Conservation (phyloP, 805 yeast genomes). For the Cephaloascus fragrans region DNA sequence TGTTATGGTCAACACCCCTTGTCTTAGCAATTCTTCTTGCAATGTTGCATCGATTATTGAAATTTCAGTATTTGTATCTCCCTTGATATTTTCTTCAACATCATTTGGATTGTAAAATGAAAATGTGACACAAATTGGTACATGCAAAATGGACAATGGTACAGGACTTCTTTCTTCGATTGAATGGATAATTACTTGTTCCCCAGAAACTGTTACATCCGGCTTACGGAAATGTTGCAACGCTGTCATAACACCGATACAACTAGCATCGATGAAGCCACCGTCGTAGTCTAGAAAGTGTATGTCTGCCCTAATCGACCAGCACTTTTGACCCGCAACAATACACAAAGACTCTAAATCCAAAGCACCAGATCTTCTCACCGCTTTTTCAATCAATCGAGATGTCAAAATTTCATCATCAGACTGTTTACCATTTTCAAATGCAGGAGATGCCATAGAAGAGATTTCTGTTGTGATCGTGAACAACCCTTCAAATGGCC, state of each 20-base stretch:
- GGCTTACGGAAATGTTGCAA: constrained; percentile 77
- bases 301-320: constrained; percentile 86
- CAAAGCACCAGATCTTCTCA: constrained; percentile 81
- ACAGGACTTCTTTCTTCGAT: constrained; percentile 79
- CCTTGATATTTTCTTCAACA: constrained; percentile 61
- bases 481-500: constrained; percentile 91
- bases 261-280: constrained; percentile 81
- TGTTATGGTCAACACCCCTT: constrained; percentile 77
- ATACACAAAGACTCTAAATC: constrained; percentile 89
- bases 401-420: constrained; percentile 76
- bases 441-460: constrained; percentile 82
- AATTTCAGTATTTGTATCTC: constrained; percentile 49
- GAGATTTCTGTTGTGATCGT: constrained; percentile 76
- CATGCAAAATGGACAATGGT: constrained; percentile 73
- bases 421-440: constrained; percentile 64
- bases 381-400: constrained; percentile 83
- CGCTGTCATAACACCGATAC: constrained; percentile 84
- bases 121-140: constrained; percentile 84
- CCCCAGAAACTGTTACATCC: constrained; percentile 66
- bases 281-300: constrained; percentile 90
- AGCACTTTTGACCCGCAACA: constrained; percentile 82
- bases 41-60: constrained; percentile 67
- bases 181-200: constrained; percentile 57
- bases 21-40: constrained; percentile 67
- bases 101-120: constrained; percentile 69